These are phyloP conservation scores for Nicotiana benthamiana DNA, from an alignment of 257 asterid species.

Conservation along the genomic window DNA sequence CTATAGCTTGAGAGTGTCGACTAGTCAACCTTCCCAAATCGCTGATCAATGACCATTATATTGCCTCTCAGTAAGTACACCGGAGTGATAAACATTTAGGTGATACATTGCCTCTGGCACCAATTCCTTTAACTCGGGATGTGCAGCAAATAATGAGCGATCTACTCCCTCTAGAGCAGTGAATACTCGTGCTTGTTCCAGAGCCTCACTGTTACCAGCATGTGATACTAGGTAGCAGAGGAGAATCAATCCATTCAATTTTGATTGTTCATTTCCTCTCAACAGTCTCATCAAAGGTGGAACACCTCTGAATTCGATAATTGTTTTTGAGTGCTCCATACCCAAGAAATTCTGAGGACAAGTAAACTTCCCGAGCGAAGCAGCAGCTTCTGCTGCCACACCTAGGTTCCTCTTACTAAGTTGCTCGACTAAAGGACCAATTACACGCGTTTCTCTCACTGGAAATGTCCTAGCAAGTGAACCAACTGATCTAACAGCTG, in stretches of 20 bases:
- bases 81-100: constrained; percentile 63
- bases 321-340: constrained; percentile 50
- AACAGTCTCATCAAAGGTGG: constrained; percentile 42
- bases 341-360: constrained; percentile 51
- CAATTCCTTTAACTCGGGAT: constrained; percentile 53
- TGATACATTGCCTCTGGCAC: constrained; percentile 41
- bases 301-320: constrained; percentile 56
- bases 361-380: constrained; percentile 54
- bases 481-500: constrained; percentile 57
- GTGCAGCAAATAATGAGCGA: constrained; percentile 34
- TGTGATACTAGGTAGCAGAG: constrained; percentile 62
- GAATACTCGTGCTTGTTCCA: constrained; percentile 55
- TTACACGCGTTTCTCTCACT: constrained; percentile 60
- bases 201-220: constrained; percentile 55
- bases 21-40: background rate
- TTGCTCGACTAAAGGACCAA: constrained; percentile 45
- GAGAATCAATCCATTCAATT: constrained; percentile 46
- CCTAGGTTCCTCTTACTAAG: constrained; percentile 46
- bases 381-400: constrained; percentile 58
- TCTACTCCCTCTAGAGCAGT: constrained; percentile 51
- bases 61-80: constrained; percentile 46
- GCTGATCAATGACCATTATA: constrained; percentile 7
- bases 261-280: constrained; percentile 47
- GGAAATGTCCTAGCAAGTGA: constrained; percentile 72
- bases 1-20: background rate